Evolutionary conservation across 139 green algal species (phyloP).

Genomic region (Chlamydomonas eustigma): DNA sequence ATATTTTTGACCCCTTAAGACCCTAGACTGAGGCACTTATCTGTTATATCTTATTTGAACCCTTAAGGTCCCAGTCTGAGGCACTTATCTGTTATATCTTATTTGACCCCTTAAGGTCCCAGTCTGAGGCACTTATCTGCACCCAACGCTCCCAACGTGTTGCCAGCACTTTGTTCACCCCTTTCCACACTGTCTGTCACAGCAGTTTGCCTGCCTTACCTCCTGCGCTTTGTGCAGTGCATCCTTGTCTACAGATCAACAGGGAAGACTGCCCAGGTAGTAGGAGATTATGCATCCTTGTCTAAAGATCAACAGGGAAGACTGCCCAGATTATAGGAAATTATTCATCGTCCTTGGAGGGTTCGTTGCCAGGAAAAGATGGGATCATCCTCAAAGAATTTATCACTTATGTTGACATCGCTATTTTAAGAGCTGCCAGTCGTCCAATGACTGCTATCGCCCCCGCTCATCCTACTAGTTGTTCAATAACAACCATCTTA

Average conservation of each 20-base stretch:
- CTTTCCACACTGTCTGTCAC: constrained; percentile 45
- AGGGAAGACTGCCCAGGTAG: constrained; percentile 44
- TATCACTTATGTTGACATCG: too few species aligned
- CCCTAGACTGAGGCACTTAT: too few species aligned
- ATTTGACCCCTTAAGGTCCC: too few species aligned
- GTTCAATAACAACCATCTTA: too few species aligned
- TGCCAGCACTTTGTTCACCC: constrained; percentile 6
- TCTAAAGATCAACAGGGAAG: constrained; percentile 62
- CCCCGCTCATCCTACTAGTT: too few species aligned
- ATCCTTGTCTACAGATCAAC: constrained; percentile 70
- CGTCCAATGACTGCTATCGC: too few species aligned
- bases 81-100: not conserved
- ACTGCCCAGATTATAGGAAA: constrained; percentile 41
- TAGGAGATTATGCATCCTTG: constrained; percentile 87
- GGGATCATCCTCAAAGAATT: too few species aligned
- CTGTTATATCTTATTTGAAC: too few species aligned
- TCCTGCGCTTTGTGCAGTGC: constrained; percentile 87
- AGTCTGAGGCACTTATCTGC: not conserved
- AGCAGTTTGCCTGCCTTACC: constrained; percentile 74
- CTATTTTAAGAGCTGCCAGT: too few species aligned
- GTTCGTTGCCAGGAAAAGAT: too few species aligned
- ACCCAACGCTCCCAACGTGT: not conserved
- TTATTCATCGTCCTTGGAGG: constrained; percentile 80
- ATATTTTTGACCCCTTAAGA: too few species aligned
- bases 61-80: too few species aligned